Percentiles rank a stretch among this genome's conserved stretches.
These are phyloP conservation scores for Amanita pallidorosea DNA, from an alignment of 768 basidiomycete species.

Conservation along the genomic window DNA sequence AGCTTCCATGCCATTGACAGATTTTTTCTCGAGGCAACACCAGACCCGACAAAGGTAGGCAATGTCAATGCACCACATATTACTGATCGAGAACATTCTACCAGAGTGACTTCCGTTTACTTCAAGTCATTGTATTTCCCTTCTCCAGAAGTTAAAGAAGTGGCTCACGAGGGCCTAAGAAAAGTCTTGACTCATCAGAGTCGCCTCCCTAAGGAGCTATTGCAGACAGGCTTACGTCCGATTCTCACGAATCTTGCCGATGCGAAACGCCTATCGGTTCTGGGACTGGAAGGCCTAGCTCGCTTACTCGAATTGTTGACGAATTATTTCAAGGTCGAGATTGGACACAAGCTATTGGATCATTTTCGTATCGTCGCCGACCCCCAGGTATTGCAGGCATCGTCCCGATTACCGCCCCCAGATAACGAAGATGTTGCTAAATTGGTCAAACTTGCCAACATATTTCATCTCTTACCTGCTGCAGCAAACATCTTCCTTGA, in stretches of 20 bases:
- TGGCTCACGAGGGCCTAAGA: conserved; percentile 86
- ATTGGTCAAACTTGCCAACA: conserved; percentile 90
- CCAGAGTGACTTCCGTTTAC: conserved; percentile 87
- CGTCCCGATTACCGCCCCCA: conserved; percentile 67
- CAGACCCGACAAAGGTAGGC: conserved; percentile 74
- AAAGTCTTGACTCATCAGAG: conserved; percentile 85
- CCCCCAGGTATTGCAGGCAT: conserved; percentile 70
- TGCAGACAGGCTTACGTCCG: conserved; percentile 91
- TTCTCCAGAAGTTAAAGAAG: conserved; percentile 85
- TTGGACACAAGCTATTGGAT: conserved; percentile 92
- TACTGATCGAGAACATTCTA: conserved; percentile 1
- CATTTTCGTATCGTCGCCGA: conserved; percentile 93
- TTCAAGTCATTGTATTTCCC: conserved; percentile 97
- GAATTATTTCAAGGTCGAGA: conserved; percentile 99
- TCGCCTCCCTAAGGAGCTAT: conserved; percentile 86
- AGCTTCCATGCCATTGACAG: conserved; percentile 89
- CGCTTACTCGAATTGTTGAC: conserved; percentile 88
- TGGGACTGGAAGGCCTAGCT: conserved; percentile 88
- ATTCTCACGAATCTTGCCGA: conserved; percentile 98
- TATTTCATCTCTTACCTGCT: conserved; percentile 92
- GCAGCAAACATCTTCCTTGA: conserved; percentile 90
- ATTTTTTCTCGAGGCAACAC: conserved; percentile 81
- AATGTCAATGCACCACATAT: not conserved
- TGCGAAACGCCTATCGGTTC: conserved; percentile 85
- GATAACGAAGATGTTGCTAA: conserved; percentile 91